Evolutionary conservation across 768 basidiomycete species (phyloP).

Genomic region (Tremella fuciformis): DNA sequence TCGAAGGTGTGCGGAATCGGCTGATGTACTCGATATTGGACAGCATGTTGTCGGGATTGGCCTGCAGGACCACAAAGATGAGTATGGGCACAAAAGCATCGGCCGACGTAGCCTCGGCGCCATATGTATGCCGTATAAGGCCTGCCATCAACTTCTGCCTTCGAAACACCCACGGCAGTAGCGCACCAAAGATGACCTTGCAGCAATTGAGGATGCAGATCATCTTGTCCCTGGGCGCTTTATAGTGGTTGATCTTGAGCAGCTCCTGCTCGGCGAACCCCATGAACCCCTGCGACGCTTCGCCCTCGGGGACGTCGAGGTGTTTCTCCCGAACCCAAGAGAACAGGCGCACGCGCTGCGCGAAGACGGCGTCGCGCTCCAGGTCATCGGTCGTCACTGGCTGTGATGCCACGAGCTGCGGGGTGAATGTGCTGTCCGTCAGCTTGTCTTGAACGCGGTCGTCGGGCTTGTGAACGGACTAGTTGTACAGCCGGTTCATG

Average conservation of each 20-base stretch:
- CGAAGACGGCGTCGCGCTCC: constrained; percentile 87
- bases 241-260: constrained; percentile 96
- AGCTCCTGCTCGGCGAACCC: constrained; percentile 62
- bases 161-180: not conserved
- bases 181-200: constrained; percentile 96
- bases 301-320: constrained; percentile 74
- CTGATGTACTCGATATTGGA: constrained; percentile 99
- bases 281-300: constrained; percentile 69
- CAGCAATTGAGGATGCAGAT: constrained; percentile 97
- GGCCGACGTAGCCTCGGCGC: constrained; percentile 65
- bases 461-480: constrained; percentile 61
- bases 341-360: constrained; percentile 85
- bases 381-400: constrained; percentile 90
- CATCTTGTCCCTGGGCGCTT: constrained; percentile 94
- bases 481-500: constrained; percentile 95
- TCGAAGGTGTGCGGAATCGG: constrained; percentile 83
- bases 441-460: not conserved
- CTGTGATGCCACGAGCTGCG: constrained; percentile 68
- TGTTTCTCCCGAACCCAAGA: constrained; percentile 85
- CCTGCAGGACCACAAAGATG: constrained; percentile 86
- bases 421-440: constrained; percentile 77
- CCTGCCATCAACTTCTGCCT: constrained; percentile 56
- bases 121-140: constrained; percentile 74
- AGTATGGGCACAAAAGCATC: constrained; percentile 93
- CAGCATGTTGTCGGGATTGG: constrained; percentile 88